Base-by-base conservation (phyloP, 768 basidiomycete genomes). In the Boletus rex-veris region DNA sequence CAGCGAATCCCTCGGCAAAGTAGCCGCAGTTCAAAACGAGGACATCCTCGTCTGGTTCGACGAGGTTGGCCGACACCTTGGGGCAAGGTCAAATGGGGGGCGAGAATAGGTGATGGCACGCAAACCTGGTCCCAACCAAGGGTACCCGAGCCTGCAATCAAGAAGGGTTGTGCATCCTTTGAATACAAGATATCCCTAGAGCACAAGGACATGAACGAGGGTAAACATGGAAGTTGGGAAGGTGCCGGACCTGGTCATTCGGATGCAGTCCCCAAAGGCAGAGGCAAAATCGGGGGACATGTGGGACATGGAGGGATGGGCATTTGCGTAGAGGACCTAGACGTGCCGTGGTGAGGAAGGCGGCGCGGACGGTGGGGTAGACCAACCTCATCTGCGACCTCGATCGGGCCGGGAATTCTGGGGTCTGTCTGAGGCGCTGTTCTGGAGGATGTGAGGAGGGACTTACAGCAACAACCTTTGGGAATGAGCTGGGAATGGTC, bases 71-170 rank as follows among this genome's bases (percentile, higher is more conserved):
- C 0, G 92, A 86, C 38, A 94, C 92, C 86, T 91, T 59, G 47
- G 35, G 58, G 31, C n/a, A 51, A 58, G 30, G n/a, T 59, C 46
- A 54, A n/a, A 26, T 4, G n/a, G 16, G n/a, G 4, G 19, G 11
- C 7, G 24, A 10, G 12, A 41, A 24, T 12, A 18, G 41, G 26
- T 2, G 21, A 9, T 19, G 40, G 18, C 6, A 18, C 19, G 65
- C 80, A 58, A 41, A 80, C 90, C 81, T 92, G 89, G 70, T 98
- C 95, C 94, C 95, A 98, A 28, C 97, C 97, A 33, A 99, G 78
- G 3, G 97, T 98, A 15, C 97, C 97, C 50, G 87, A 90, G 2
- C 97, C 97, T 26, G 94, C 86, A 57, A 98, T 88, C 63, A 99
- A 73, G 78, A 99, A 93, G 0, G 93, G 92, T 65, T 98, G 97